These are phyloP conservation scores for Camelina laxa DNA, from an alignment of 345 rosid genomes.

Conservation along the genomic window DNA sequence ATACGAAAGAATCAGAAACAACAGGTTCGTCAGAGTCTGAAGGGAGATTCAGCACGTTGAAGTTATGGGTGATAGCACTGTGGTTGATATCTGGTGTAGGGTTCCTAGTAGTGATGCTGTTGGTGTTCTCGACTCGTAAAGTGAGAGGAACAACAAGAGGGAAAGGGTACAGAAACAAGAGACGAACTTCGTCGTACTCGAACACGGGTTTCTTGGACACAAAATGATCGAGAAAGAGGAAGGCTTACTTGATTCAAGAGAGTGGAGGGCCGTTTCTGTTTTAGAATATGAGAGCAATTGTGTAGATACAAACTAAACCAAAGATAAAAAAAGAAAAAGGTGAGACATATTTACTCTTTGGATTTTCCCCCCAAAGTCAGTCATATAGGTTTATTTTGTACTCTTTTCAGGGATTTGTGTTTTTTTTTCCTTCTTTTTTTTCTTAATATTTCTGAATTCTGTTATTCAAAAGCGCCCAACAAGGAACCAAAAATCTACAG, in stretches of 20 bases:
- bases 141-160: constrained; percentile 61
- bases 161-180: constrained; percentile 66
- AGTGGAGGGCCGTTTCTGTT: neutral
- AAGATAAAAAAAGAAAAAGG: neutral
- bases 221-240: constrained; percentile 46
- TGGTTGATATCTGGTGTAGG: constrained; percentile 83
- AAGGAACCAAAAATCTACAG: neutral
- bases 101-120: constrained; percentile 60
- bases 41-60: constrained; percentile 63
- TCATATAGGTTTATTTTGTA: constrained; percentile 34
- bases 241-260: neutral
- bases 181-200: constrained; percentile 54
- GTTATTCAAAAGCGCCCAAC: neutral
- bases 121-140: constrained; percentile 61
- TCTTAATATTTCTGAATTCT: neutral
- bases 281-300: constrained; percentile 22
- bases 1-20: constrained; percentile 49
- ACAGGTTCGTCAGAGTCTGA: constrained; percentile 45
- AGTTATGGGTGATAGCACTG: constrained; percentile 69
- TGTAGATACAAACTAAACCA: constrained; percentile 33
- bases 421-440: too few species aligned
- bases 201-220: constrained; percentile 48
- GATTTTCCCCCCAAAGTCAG: neutral
- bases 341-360: constrained; percentile 29
- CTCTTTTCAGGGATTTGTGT: constrained; percentile 11